phyloP scores from a whole-genome alignment of 768 basidiomycete species.

The Pulveroboletus ravenelii region DNA sequence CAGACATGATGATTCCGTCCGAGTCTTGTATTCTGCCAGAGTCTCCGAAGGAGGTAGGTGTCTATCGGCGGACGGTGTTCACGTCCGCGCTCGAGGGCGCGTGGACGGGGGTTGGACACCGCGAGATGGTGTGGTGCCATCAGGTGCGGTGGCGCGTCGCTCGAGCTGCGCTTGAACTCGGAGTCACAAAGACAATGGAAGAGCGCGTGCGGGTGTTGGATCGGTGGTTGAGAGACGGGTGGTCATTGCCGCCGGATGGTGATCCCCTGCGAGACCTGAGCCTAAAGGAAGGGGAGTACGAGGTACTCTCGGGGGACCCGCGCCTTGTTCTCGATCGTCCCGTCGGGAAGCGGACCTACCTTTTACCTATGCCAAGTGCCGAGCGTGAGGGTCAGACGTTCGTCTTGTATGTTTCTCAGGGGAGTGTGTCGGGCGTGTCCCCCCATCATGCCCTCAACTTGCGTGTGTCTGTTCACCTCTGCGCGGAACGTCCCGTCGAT shows the following conservation, averaged over 20 bases:
- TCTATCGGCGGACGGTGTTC: conserved; percentile 65
- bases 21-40: conserved; percentile 72
- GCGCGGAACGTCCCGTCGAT: conserved; percentile 28
- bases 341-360: conserved; percentile 39
- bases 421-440: conserved; percentile 45
- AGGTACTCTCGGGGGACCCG: conserved; percentile 34
- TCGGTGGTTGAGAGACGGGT: conserved; percentile 65
- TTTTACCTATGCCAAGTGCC: conserved; percentile 39
- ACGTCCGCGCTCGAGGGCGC: conserved; percentile 85
- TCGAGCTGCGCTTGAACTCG: conserved; percentile 68
- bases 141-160: conserved; percentile 91
- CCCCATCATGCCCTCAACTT: conserved; percentile 47
- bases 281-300: conserved; percentile 24
- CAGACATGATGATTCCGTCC: conserved; percentile 88
- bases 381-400: conserved; percentile 30
- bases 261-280: conserved; percentile 5
- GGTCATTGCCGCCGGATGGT: conserved; percentile 36
- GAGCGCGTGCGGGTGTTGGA: conserved; percentile 42
- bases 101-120: conserved; percentile 94
- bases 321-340: conserved; percentile 45
- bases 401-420: conserved; percentile 58
- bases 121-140: conserved; percentile 98
- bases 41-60: conserved; percentile 1
- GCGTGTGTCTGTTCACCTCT: conserved; percentile 44
- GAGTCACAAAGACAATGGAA: conserved; percentile 24